Percentiles rank a stretch among this genome's conserved stretches.
These are phyloP conservation scores for Botrytis medusae DNA, from an alignment of 2,329 filamentous ascomycete species.

Conservation along the genomic window DNA sequence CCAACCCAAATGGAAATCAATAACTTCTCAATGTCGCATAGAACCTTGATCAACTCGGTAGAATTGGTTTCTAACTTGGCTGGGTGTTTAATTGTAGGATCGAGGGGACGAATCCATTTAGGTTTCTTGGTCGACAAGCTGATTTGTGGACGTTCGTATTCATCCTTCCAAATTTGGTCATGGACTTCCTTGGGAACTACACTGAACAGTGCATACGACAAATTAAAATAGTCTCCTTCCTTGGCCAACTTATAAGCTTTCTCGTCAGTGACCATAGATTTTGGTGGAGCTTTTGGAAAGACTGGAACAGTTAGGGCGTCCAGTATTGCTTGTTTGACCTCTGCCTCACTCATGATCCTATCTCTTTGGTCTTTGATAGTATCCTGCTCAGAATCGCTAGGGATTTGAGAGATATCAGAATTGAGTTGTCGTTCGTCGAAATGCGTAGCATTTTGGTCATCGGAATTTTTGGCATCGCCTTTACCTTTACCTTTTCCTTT, in stretches of 20 bases:
- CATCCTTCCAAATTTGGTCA: slow-evolving; percentile 9
- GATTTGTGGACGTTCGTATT: background rate
- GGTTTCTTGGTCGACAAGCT: background rate
- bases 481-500: background rate
- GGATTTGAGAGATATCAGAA: slow-evolving; percentile 9
- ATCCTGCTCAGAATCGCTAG: background rate
- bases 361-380: background rate
- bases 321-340: background rate
- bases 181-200: background rate
- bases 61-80: background rate
- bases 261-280: background rate
- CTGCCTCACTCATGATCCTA: background rate
- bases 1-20: slow-evolving; percentile 14
- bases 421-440: background rate
- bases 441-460: background rate
- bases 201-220: background rate
- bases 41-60: background rate
- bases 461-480: background rate
- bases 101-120: slow-evolving; percentile 10
- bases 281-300: background rate
- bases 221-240: background rate
- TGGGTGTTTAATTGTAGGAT: background rate
- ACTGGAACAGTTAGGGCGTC: background rate
- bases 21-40: slow-evolving; percentile 11
- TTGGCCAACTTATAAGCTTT: background rate